Conservation (phyloP, 768 basidiomycete genomes). For the Boletales sp. region DNA sequence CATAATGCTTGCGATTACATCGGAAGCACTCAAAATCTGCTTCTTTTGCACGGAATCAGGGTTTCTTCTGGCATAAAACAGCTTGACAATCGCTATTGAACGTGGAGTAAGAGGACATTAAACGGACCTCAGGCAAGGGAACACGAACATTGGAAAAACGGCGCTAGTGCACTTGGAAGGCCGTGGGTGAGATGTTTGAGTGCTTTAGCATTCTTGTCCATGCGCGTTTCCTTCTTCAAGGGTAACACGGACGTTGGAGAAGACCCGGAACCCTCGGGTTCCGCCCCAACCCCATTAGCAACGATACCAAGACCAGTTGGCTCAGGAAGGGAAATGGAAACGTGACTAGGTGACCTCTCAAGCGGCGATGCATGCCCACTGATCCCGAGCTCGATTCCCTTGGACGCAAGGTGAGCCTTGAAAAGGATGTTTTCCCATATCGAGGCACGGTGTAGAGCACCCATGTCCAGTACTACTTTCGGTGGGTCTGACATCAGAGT, state of each 20-base stretch:
- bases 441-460: constrained; percentile 74
- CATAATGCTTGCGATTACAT: constrained; percentile 68
- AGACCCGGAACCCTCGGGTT: constrained; percentile 18
- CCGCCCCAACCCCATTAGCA: constrained; percentile 28
- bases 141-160: constrained; percentile 80
- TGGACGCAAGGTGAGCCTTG: constrained; percentile 52
- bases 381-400: constrained; percentile 49
- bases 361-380: constrained; percentile 44
- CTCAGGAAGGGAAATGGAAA: constrained; percentile 40
- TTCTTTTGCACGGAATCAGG: constrained; percentile 73
- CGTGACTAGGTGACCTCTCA: constrained; percentile 45
- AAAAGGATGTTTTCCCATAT: constrained; percentile 87
- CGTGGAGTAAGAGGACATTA: constrained; percentile 9
- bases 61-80: constrained; percentile 79
- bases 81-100: constrained; percentile 71
- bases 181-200: constrained; percentile 79
- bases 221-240: constrained; percentile 42
- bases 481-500: constrained; percentile 64
- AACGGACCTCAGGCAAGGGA: neutral
- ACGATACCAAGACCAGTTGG: constrained; percentile 29
- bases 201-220: constrained; percentile 67
- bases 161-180: constrained; percentile 68
- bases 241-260: constrained; percentile 24
- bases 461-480: constrained; percentile 67
- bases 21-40: constrained; percentile 69